These are phyloP conservation scores for Thermochaetoides thermophila DNA, from an alignment of 495 filamentous ascomycete species.

Conservation along the genomic window DNA sequence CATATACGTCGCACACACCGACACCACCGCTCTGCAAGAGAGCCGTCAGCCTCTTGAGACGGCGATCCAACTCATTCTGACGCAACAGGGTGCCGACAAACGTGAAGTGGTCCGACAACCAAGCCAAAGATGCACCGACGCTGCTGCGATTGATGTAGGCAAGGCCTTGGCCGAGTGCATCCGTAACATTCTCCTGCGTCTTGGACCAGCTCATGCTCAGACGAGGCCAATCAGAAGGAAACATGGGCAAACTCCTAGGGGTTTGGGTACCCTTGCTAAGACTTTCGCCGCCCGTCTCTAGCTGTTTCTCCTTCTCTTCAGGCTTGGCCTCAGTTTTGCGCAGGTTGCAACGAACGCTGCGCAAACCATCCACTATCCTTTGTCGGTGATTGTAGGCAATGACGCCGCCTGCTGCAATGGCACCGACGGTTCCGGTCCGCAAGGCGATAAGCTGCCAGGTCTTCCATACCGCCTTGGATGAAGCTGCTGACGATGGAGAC, in stretches of 20 bases:
- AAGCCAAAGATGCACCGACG: conserved; percentile 32
- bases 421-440: conserved; percentile 70
- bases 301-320: conserved; percentile 25
- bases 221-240: too few species aligned
- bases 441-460: conserved; percentile 73
- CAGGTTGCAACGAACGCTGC: conserved; percentile 19
- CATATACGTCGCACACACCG: conserved; percentile 19
- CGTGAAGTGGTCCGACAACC: conserved; percentile 32
- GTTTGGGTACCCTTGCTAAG: too few species aligned
- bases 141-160: conserved; percentile 35
- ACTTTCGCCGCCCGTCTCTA: too few species aligned
- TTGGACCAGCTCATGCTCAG: too few species aligned
- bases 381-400: conserved; percentile 72
- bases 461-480: too few species aligned
- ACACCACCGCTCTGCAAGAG: conserved; percentile 28
- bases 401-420: conserved; percentile 78
- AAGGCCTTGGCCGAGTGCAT: conserved; percentile 33
- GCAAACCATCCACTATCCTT: conserved; percentile 46
- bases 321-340: conserved; percentile 20
- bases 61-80: conserved; percentile 24
- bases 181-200: too few species aligned
- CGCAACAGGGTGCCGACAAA: conserved; percentile 32
- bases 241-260: too few species aligned
- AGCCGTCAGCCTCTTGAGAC: conserved; percentile 27
- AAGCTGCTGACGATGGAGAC: conserved; percentile 18